These are phyloP conservation scores for Ambrosia hybrid DNA, from an alignment of 140 eudicot genomes.

Conservation along the genomic window DNA sequence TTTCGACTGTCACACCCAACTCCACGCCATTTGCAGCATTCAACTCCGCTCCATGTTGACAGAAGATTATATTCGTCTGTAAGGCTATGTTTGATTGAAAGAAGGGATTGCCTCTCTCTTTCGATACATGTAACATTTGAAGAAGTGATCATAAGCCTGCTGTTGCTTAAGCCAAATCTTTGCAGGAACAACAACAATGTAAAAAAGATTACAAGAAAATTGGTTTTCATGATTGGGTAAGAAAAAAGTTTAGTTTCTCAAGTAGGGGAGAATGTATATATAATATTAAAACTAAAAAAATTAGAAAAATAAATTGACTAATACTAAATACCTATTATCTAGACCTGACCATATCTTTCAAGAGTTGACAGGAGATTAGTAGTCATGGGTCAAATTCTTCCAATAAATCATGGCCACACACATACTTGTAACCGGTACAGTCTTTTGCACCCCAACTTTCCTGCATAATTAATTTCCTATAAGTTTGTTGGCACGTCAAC, in stretches of 20 bases:
- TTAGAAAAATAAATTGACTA: too few species aligned
- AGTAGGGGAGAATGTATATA: too few species aligned
- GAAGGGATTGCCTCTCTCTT: conserved; percentile 14
- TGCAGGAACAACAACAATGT: neutral
- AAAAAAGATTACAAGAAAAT: neutral
- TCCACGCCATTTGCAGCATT: conserved; percentile 15
- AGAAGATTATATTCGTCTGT: neutral
- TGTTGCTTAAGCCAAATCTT: neutral
- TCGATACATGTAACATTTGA: neutral
- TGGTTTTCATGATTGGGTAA: neutral
- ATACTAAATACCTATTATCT: too few species aligned
- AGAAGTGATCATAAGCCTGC: neutral
- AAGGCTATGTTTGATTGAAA: neutral
- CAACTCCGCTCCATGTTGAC: conserved; percentile 23
- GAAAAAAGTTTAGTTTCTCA: neutral
- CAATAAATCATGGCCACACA: too few species aligned
- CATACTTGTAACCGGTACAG: too few species aligned
- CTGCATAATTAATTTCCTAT: too few species aligned
- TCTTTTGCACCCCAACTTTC: too few species aligned
- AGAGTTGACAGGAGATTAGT: too few species aligned
- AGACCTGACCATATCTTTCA: too few species aligned
- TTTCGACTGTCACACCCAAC: neutral
- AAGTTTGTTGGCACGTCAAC: too few species aligned
- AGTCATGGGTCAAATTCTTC: too few species aligned
- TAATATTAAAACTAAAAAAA: too few species aligned